phyloP scores from a whole-genome alignment of 805 yeast genomes.

The Dipodascus geniculatus region DNA sequence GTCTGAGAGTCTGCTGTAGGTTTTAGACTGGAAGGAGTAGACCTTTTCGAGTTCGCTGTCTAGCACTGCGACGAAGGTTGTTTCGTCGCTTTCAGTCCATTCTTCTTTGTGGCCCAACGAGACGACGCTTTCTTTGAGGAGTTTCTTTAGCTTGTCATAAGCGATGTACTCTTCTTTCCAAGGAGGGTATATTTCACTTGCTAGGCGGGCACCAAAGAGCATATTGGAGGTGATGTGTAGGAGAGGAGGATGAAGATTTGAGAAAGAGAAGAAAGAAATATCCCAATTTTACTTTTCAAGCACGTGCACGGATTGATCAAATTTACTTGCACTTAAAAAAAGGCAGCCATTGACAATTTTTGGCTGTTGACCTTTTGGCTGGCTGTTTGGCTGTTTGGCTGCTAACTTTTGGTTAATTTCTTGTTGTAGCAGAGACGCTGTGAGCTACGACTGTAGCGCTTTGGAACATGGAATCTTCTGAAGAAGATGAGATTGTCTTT shows the following conservation, averaged over 20 bases:
- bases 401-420: too few species aligned
- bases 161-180: conserved; percentile 88
- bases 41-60: conserved; percentile 89
- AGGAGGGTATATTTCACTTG: conserved; percentile 72
- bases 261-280: not conserved
- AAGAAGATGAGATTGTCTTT: not conserved
- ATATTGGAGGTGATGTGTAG: conserved; percentile 27
- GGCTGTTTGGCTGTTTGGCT: too few species aligned
- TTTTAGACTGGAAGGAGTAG: conserved; percentile 67
- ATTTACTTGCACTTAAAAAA: not conserved
- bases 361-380: not conserved
- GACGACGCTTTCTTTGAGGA: conserved; percentile 45
- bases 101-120: conserved; percentile 27
- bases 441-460: too few species aligned
- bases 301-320: not conserved
- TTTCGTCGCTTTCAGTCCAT: conserved; percentile 80
- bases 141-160: conserved; percentile 80
- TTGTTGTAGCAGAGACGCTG: too few species aligned
- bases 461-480: not conserved
- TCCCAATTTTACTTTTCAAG: not conserved
- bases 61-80: conserved; percentile 60
- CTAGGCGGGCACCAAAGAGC: conserved; percentile 80
- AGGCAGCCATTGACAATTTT: not conserved
- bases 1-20: conserved; percentile 57
- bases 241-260: not conserved